Evolutionary conservation across 192 early-diverging fungal genomes (phyloP).

Genomic region (Dispira parvispora): DNA sequence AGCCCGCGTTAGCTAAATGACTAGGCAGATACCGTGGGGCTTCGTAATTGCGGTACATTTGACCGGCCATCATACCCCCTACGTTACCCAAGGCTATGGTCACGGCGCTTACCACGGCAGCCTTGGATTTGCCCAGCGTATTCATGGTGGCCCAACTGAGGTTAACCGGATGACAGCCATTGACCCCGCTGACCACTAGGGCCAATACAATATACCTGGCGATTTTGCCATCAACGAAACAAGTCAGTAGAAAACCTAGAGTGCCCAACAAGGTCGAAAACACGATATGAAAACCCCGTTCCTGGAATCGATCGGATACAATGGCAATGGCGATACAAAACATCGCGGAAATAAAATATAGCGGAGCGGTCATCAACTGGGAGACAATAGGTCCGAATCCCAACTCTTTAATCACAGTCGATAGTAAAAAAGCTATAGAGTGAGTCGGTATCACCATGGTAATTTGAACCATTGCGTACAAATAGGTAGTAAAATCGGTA

Average conservation of each 20-base stretch:
- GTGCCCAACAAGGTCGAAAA: not conserved
- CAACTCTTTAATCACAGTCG: conserved; percentile 50
- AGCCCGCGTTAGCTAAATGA: not conserved
- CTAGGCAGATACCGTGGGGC: not conserved
- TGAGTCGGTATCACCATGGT: conserved; percentile 44
- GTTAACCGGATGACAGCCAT: conserved; percentile 7
- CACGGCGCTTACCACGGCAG: not conserved
- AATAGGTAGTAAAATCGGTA: conserved; percentile 31
- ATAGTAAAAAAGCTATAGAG: conserved; percentile 48
- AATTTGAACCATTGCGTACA: conserved; percentile 42
- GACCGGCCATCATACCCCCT: conserved; percentile 12
- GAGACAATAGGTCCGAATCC: conserved; percentile 32
- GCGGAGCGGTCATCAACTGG: conserved; percentile 34
- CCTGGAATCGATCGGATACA: conserved; percentile 28
- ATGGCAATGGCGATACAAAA: conserved; percentile 22
- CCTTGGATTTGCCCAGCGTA: not conserved
- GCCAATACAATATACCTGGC: not conserved
- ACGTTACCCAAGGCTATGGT: conserved; percentile 4
- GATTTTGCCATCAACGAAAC: not conserved
- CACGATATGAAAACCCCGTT: conserved; percentile 24
- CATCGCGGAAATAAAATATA: conserved; percentile 26
- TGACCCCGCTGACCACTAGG: not conserved
- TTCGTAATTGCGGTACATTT: conserved; percentile 9
- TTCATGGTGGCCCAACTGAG: not conserved
- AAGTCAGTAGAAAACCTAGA: conserved; percentile 1